Base-by-base conservation (phyloP, 225 moss, liverwort and hornwort genomes). In the Antitrichia curtipendula region DNA sequence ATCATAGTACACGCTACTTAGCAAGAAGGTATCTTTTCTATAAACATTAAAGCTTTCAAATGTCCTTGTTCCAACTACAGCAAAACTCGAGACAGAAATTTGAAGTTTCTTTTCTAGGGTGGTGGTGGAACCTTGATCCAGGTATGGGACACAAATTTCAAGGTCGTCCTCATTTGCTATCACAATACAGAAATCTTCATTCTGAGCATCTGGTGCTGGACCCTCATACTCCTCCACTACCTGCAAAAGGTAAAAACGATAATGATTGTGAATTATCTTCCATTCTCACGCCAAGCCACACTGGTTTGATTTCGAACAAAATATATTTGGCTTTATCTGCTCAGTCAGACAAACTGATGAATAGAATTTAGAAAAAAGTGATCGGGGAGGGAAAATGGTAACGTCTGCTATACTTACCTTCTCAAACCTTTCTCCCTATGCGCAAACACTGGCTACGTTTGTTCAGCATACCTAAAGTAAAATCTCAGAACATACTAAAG, bases 161-260 rank as follows among this genome's bases (percentile, higher is more conserved):
- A 93, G 85, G 86, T 98, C 98, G 59, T 96, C 95, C 87, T 98
- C 96, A 68, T 94, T 94, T 83, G 98, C 95, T 85, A 98, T 90
- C 50, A 98, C 94, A 74, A 98, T 81, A 91, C 98, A 96, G 56
- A 90, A 93, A 64, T 94, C 95, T 59, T 93, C 94, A 76, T 87
- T 90, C 76, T 90, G 89, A 63, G 88, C 92, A 85, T 92, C 91
- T 76, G 94, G 91, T 22, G 94, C 87, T 84, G 98, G 95, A 82
- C 96, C 96, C 77, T 88, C 79, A 58, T 98, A 96, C 86, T 93
- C 88, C 80, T 96, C 92, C 59, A 98, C 95, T 28, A 96, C 90
- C 98, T 98, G 94, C 86, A 89, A 71, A 58, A 85, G 60, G n/a
- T 69, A 27, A 58, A 56, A 85, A 78, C 68, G 25, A 73, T 32